Conservation (phyloP, 2,329 filamentous ascomycete species). For the Pyrenochaeta sp. region DNA sequence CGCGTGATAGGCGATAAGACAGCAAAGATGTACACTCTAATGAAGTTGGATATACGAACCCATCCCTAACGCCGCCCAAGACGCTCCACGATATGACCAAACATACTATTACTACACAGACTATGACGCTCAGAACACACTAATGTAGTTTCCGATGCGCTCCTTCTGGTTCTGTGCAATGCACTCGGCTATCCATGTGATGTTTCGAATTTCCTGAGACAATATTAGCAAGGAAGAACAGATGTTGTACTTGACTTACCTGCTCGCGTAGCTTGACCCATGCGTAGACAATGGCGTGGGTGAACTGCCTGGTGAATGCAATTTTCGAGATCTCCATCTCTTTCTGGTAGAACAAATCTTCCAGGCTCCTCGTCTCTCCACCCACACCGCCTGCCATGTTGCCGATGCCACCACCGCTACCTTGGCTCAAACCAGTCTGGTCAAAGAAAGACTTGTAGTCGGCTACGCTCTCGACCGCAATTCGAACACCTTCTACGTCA, state of each 20-base stretch:
- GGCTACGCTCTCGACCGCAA: slow-evolving; percentile 89
- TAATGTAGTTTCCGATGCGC: slow-evolving; percentile 98
- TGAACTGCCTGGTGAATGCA: slow-evolving; percentile 96
- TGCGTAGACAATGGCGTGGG: slow-evolving; percentile 91
- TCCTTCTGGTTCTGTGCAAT: slow-evolving; percentile 99
- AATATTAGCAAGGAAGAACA: slow-evolving; percentile 19
- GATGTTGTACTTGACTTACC: slow-evolving; percentile 65
- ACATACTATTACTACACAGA: slow-evolving; percentile 37
- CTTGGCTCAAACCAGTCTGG: slow-evolving; percentile 80
- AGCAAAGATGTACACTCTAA: slow-evolving; percentile 29
- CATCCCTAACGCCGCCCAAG: slow-evolving; percentile 37
- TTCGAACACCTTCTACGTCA: slow-evolving; percentile 89
- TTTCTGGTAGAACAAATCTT: slow-evolving; percentile 99
- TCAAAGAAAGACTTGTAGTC: slow-evolving; percentile 98
- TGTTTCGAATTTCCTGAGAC: slow-evolving; percentile 93
- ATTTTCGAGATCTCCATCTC: slow-evolving; percentile 98
- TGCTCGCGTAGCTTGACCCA: slow-evolving; percentile 98
- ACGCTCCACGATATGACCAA: slow-evolving; percentile 36
- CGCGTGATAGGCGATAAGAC: not conserved
- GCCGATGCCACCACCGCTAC: slow-evolving; percentile 75
- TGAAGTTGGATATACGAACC: slow-evolving; percentile 42
- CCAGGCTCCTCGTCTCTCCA: slow-evolving; percentile 85
- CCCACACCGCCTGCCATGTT: slow-evolving; percentile 86
- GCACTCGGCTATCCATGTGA: slow-evolving; percentile 99
- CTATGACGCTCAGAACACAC: slow-evolving; percentile 70